Evolutionary conservation across 2,329 filamentous ascomycete genomes (phyloP).

Genomic region (Akanthomyces lecanii): DNA sequence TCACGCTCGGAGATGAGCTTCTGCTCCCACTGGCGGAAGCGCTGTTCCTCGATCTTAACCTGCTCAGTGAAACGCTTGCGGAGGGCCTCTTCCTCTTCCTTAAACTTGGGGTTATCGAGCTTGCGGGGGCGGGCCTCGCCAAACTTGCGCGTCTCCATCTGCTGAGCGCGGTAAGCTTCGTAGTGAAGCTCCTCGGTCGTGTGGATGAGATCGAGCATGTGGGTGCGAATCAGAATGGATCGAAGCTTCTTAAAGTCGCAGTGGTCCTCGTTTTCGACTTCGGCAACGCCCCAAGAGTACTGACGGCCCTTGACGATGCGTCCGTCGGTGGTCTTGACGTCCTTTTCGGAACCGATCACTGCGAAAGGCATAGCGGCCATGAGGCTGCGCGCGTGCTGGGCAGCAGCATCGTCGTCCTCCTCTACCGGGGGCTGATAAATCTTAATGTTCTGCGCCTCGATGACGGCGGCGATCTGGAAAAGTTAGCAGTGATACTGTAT

Average conservation of each 20-base stretch:
- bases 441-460: constrained; percentile 98
- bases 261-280: constrained; percentile 99
- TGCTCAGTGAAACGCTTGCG: constrained; percentile 99
- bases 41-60: constrained; percentile 99
- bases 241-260: constrained; percentile 99
- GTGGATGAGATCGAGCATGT: constrained; percentile 99
- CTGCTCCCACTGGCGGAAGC: constrained; percentile 99
- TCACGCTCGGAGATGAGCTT: constrained; percentile 99
- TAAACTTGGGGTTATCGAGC: constrained; percentile 99
- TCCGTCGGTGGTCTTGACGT: constrained; percentile 92
- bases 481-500: constrained; percentile 24
- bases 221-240: constrained; percentile 95
- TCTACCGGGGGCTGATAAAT: constrained; percentile 98
- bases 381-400: constrained; percentile 87
- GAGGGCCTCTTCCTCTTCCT: constrained; percentile 97
- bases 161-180: constrained; percentile 96
- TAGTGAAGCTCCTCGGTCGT: constrained; percentile 99
- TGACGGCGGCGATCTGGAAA: constrained; percentile 79
- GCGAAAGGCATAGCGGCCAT: constrained; percentile 98
- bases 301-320: constrained; percentile 98
- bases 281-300: constrained; percentile 98
- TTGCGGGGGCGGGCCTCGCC: constrained; percentile 96
- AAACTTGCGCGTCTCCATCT: constrained; percentile 99
- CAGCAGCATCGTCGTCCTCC: constrained; percentile 95
- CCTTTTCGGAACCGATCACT: constrained; percentile 98